Evolutionary conservation across 1,284 basidiomycete species (phyloP), one percentile per base, ranked within the genome.

Genomic region (Sporisorium reilianum): DNA sequence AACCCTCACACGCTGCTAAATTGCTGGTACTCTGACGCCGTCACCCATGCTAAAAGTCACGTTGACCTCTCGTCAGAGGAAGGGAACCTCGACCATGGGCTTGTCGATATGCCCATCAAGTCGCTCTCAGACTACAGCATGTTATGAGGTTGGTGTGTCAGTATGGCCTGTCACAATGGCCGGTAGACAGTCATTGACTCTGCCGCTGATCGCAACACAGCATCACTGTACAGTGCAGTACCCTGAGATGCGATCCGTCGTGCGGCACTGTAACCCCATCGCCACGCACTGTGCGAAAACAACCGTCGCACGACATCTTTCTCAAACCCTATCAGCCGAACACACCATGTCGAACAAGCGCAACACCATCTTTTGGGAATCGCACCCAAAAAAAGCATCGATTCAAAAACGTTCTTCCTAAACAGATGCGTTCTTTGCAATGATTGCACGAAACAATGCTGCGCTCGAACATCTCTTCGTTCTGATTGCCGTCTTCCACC

Each of bases 381-480:
- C 36, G n/a, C 36, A 38, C 5, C 36, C 18, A n/a, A n/a, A n/a
- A n/a, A n/a, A n/a, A n/a, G n/a, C n/a, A n/a, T n/a, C n/a, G n/a
- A n/a, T n/a, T n/a, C n/a, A n/a, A 20, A 3, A n/a, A 14, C 30
- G 26, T 48, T 12, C 26, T 11, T 48, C 10, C 55, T 63, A 64
- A 55, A 70, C 14, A 34, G 28, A 72, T 64, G 22, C 63, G 57
- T 22, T 55, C 30, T 34, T 66, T 72, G 30, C 69, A 72, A 25
- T 53, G 60, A 34, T 72, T 72, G 38, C 69, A 72, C 23, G 53
- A 55, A 3, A 72, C 62, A 18, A 72, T 48, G 41, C 69, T 72
- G n/a, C 64, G 61, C 25, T 66, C 64, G 12, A 62, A 64, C 63
- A 72, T 66, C 22, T 72, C 57, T 23, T 66, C 69, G 26, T 55